phyloP scores from a whole-genome alignment of 106 monocot genomes.

The Phalaenopsis equestris region DNA sequence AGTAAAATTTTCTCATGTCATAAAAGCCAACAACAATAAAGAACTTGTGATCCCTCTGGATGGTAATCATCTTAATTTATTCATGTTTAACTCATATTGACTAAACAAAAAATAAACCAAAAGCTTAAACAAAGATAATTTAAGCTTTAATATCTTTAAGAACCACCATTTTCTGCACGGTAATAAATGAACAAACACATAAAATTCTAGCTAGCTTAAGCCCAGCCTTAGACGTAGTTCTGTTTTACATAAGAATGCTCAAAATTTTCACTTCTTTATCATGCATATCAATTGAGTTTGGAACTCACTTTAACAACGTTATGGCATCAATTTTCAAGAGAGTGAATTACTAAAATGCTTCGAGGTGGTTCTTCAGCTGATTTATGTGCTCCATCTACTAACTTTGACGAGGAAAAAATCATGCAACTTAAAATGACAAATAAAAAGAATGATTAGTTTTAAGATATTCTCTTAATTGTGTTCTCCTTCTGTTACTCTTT shows the following conservation, averaged over 20 bases:
- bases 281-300: neutral
- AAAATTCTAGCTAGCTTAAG: neutral
- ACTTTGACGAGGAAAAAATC: neutral
- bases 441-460: neutral
- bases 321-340: neutral
- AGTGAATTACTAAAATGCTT: neutral
- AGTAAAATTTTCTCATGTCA: neutral
- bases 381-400: neutral
- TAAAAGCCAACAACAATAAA: neutral
- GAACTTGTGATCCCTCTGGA: neutral
- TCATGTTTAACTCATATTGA: neutral
- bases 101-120: neutral
- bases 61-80: neutral
- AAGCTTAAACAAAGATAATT: no score
- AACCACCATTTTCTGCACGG: neutral
- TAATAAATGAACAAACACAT: neutral
- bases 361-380: neutral
- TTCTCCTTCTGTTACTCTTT: neutral
- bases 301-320: neutral
- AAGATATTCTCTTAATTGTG: neutral
- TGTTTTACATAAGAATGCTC: neutral
- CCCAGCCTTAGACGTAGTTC: neutral
- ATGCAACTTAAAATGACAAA: neutral
- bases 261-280: neutral
- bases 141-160: neutral